phyloP scores from a whole-genome alignment of 768 basidiomycete species.

The Tulasnella sp. region DNA sequence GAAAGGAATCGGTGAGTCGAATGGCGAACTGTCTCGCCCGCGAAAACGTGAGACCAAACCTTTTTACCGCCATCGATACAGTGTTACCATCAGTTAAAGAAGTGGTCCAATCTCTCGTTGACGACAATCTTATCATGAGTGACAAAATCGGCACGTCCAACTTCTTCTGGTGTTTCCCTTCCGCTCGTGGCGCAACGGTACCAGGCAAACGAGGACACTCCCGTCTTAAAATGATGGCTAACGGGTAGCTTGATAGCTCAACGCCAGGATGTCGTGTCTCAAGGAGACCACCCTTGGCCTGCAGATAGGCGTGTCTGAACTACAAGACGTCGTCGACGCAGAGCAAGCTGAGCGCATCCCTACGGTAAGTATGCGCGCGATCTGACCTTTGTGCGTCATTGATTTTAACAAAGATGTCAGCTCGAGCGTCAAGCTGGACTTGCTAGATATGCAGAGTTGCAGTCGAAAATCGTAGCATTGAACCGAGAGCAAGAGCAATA shows the following conservation, averaged over 20 bases:
- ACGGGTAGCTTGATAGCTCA: not conserved
- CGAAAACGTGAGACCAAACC: not conserved
- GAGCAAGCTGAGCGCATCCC: constrained; percentile 48
- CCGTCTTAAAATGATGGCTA: not conserved
- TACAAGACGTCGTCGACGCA: constrained; percentile 41
- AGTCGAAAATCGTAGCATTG: constrained; percentile 39
- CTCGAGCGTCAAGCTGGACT: constrained; percentile 44
- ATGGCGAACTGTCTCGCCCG: not conserved
- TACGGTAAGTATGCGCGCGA: constrained; percentile 34
- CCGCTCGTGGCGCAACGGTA: constrained; percentile 71
- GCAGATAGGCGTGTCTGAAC: constrained; percentile 35
- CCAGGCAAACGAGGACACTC: constrained; percentile 20
- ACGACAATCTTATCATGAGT: constrained; percentile 71
- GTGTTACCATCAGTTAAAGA: constrained; percentile 90
- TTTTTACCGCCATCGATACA: constrained; percentile 26
- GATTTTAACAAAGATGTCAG: constrained; percentile 30
- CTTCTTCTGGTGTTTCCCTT: constrained; percentile 95
- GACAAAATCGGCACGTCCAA: constrained; percentile 96
- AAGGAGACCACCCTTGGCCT: constrained; percentile 43
- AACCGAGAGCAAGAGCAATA: constrained; percentile 64
- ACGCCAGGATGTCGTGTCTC: constrained; percentile 32
- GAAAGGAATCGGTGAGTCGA: constrained; percentile 70
- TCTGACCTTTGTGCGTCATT: not conserved
- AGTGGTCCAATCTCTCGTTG: constrained; percentile 73
- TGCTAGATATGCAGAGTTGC: constrained; percentile 36